These are phyloP conservation scores for Alternaria longipes DNA, from an alignment of 2,329 filamentous ascomycete species.

Conservation along the genomic window DNA sequence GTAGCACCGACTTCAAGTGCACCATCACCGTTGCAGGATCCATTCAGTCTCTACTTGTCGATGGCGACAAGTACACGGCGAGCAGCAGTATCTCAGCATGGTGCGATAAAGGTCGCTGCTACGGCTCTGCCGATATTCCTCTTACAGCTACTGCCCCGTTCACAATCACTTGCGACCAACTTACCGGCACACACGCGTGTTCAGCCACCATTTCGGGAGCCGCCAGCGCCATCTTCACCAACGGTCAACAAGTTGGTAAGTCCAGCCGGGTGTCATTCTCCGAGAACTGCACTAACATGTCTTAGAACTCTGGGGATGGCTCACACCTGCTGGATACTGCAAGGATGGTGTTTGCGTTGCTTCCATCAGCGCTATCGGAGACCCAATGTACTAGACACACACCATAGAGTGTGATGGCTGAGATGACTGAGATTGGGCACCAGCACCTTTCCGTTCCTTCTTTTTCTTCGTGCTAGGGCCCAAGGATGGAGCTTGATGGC, in stretches of 20 bases:
- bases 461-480: neutral
- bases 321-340: conserved; percentile 14
- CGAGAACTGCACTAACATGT: neutral
- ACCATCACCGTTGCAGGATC: conserved; percentile 12
- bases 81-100: conserved; percentile 5
- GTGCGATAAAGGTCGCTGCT: conserved; percentile 12
- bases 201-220: conserved; percentile 12
- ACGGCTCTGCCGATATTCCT: conserved; percentile 5
- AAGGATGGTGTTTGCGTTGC: conserved; percentile 10
- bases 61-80: conserved; percentile 12
- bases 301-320: conserved; percentile 13
- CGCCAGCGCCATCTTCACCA: conserved; percentile 10
- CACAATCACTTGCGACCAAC: conserved; percentile 10
- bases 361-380: conserved; percentile 11
- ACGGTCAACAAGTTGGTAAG: conserved; percentile 14
- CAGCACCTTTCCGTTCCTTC: neutral
- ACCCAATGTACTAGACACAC: conserved; percentile 13
- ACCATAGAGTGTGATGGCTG: neutral
- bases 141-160: conserved; percentile 14
- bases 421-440: neutral
- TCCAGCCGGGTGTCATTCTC: neutral
- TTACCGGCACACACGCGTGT: conserved; percentile 3
- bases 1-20: conserved; percentile 5
- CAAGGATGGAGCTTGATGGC: neutral
- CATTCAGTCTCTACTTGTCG: conserved; percentile 14